These are phyloP conservation scores for Marasmius sp. DNA, from an alignment of 1,284 basidiomycete species.

Conservation along the genomic window DNA sequence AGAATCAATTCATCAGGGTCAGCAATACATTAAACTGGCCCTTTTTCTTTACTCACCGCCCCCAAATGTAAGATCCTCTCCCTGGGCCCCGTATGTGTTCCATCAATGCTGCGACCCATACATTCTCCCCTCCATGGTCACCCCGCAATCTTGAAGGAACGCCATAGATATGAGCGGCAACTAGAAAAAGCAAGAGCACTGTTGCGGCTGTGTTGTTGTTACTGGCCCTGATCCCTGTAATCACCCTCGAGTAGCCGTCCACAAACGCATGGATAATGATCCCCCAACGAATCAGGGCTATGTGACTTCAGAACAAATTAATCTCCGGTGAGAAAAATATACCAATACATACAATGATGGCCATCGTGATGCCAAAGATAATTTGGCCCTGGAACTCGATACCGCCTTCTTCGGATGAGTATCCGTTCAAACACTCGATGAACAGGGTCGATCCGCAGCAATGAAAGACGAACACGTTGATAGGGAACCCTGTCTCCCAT, in stretches of 20 bases:
- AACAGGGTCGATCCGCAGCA: slow-evolving; percentile 13
- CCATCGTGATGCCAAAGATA: slow-evolving; percentile 18
- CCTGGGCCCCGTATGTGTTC: slow-evolving; percentile 14
- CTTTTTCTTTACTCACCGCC: slow-evolving; percentile 17
- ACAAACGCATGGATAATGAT: slow-evolving; percentile 13
- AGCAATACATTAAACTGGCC: no score
- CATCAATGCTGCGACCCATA: slow-evolving; percentile 22
- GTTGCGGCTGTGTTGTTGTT: slow-evolving; percentile 16
- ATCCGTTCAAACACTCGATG: slow-evolving; percentile 13
- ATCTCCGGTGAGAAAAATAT: no score
- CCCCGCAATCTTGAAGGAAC: slow-evolving; percentile 24
- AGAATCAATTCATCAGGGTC: neutral
- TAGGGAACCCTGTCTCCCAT: slow-evolving; percentile 9
- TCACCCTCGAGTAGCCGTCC: slow-evolving; percentile 9
- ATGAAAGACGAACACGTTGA: slow-evolving; percentile 9
- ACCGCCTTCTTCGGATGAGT: slow-evolving; percentile 2
- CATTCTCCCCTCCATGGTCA: slow-evolving; percentile 28
- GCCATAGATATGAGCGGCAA: slow-evolving; percentile 15
- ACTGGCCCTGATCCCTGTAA: slow-evolving; percentile 5
- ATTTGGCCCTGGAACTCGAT: slow-evolving; percentile 14
- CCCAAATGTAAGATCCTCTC: slow-evolving; percentile 26
- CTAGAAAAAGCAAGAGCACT: slow-evolving; percentile 24
- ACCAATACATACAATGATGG: slow-evolving; percentile 11
- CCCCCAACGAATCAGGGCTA: slow-evolving; percentile 10
- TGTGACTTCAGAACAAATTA: no score